These are phyloP conservation scores for Trichaptum fuscoviolaceum DNA, from an alignment of 768 basidiomycete species.

Conservation along the genomic window DNA sequence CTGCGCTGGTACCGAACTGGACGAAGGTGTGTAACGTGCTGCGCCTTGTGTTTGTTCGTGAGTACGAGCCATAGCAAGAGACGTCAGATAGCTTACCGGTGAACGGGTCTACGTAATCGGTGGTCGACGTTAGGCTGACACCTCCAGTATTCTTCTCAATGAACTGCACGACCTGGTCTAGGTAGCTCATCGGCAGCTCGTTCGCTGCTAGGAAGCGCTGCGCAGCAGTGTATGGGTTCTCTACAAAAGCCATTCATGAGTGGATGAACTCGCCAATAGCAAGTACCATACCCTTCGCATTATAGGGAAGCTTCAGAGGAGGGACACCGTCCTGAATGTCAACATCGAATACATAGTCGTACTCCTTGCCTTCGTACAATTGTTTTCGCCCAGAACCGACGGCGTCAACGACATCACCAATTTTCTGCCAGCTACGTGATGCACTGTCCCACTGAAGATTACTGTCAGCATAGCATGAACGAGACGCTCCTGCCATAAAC, in stretches of 20 bases:
- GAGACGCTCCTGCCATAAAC: conserved; percentile 11
- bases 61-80: neutral
- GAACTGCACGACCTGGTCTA: conserved; percentile 88
- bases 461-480: conserved; percentile 1
- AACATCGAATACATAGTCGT: conserved; percentile 99
- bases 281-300: conserved; percentile 61
- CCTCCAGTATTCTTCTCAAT: conserved; percentile 90
- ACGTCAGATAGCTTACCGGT: conserved; percentile 51
- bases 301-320: conserved; percentile 91
- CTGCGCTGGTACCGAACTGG: conserved; percentile 9
- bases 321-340: conserved; percentile 92
- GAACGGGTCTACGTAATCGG: conserved; percentile 78
- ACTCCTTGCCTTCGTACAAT: conserved; percentile 90
- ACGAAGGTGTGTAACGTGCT: conserved; percentile 27
- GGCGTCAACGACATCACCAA: conserved; percentile 95
- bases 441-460: conserved; percentile 70
- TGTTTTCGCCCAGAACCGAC: conserved; percentile 88
- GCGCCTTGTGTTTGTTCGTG: conserved; percentile 20
- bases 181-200: conserved; percentile 75
- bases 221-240: conserved; percentile 88
- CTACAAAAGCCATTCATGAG: conserved; percentile 33
- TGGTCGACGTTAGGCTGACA: conserved; percentile 51
- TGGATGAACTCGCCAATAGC: neutral
- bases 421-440: conserved; percentile 76
- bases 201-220: conserved; percentile 82